Evolutionary conservation across 2,329 filamentous ascomycete genomes (phyloP), one percentile per base, ranked within the genome.

Genomic region (Pseudocercospora musae): DNA sequence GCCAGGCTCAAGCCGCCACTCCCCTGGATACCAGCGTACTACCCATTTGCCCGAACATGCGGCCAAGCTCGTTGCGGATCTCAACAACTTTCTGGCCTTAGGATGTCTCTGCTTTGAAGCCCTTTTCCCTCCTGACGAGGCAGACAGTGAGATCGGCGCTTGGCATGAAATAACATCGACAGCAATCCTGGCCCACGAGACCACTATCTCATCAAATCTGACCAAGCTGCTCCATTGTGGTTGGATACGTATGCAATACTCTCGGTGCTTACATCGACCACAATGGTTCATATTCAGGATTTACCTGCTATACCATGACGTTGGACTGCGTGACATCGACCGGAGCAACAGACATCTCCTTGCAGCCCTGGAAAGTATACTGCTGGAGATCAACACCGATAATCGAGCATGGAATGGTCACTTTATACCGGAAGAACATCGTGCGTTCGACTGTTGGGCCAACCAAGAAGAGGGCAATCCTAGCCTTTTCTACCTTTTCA

Each of bases 401-500:
- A 62, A 70, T 0, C 71, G 73, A 23, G 77, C 80, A 1, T 92
- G 89, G 89, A 64, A 77, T 40, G 87, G 85, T 0, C 23, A 71
- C 7, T 70, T 70, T n/a, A 59, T 61, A 18, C 49, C 48, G 15
- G 33, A 64, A 20, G 58, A 61, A 15, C 60, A 68, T 18, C 62
- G 65, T 6, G 61, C 66, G 2, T 80, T 79, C 49, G 77, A 80
- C 59, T 64, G 73, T 5, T 79, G 78, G 70, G 75, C 79, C 7
- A 74, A 72, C 1, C 66, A 75, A 13, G 77, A 83, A 18, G 74
- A 81, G 9, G 71, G 64, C 8, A 52, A 66, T 25, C 52, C 78
- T 1, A 88, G 88, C 0, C 76, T 93, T 0, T 84, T 91, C 53
- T 82, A 87, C 27, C 78, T 92, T 52, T 93, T 93, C 80, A 93